These are phyloP conservation scores for Epithele typhae DNA, from an alignment of 768 basidiomycete genomes.

Conservation along the genomic window DNA sequence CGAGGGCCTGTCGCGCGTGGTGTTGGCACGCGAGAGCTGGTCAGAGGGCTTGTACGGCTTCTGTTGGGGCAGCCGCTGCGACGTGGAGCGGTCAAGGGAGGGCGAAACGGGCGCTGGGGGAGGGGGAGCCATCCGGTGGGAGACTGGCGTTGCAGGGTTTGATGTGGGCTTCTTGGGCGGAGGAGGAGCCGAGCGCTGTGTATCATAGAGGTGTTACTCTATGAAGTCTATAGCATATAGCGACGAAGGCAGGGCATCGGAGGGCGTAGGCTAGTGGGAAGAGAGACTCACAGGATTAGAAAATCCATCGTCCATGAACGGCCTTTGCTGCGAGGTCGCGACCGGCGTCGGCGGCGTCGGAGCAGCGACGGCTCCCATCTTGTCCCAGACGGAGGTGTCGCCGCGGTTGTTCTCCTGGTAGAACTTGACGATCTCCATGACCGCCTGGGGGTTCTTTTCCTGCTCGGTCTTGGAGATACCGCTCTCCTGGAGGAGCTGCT, in stretches of 20 bases:
- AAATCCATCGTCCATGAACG: conserved; percentile 43
- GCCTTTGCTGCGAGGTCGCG: conserved; percentile 6
- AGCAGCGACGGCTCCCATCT: conserved; percentile 43
- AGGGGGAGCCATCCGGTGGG: conserved; percentile 75
- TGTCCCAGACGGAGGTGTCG: conserved; percentile 64
- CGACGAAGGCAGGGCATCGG: no score
- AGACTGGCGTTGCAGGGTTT: conserved; percentile 34
- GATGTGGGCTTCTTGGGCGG: conserved; percentile 38
- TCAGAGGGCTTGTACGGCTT: conserved; percentile 37
- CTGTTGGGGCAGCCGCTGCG: conserved; percentile 65
- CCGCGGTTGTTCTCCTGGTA: conserved; percentile 86
- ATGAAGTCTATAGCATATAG: not conserved
- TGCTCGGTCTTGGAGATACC: conserved; percentile 94
- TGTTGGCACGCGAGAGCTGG: conserved; percentile 58
- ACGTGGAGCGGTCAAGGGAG: conserved; percentile 81
- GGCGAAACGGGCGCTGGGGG: conserved; percentile 62
- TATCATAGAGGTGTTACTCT: not conserved
- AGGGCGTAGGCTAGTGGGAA: no score
- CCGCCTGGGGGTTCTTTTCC: conserved; percentile 96
- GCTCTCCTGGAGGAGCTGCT: conserved; percentile 91
- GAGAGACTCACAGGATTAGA: conserved; percentile 50
- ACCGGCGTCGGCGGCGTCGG: conserved; percentile 16
- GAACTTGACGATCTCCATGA: conserved; percentile 98
- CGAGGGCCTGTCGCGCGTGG: conserved; percentile 58
- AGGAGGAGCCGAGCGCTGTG: conserved; percentile 35